Evolutionary conservation across 106 monocot genomes (phyloP), one percentile per base, ranked within the genome.

Genomic region (Gastrodia elata): DNA sequence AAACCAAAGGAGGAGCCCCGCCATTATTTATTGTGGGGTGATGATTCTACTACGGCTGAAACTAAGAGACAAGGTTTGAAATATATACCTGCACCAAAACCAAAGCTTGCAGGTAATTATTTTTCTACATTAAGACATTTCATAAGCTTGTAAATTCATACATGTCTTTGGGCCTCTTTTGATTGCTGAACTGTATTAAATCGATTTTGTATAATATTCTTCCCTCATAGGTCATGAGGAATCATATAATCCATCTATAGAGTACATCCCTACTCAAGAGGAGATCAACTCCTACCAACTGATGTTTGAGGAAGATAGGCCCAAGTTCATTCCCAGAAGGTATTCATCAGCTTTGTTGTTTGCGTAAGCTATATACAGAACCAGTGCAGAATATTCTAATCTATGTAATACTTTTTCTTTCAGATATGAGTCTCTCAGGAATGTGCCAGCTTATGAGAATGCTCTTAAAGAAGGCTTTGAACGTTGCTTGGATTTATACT

Each of bases 271-370:
- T 73, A 89, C 93, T 8, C 84, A 93, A 82, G 91, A 99, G 72
- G 98, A 99, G 71, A 87, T 93, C 26, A 87, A 93, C 79, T 83
- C 98, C 13, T 99, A 99, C 68, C 87, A 93, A 76, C 77, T 99
- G 41, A 91, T 93, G 90, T 86, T 78, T 78, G 93, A 99, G 79
- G 98, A 99, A 79, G 98, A 99, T 68, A 88, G 98, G 30, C 98
- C 93, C 52, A 93, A 99, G 55, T 99, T 91, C 79, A 99, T 99
- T 75, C 98, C 98, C 34, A 93, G 74, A 79, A 86, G 88, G 98
- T 91, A 69, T 58, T 72, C 14, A 6, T 22, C 22, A n/a, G 25
- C n/a, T 68, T 67, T 65, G 0, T 37, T 71, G 56, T 77, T 25
- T 69, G 3, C 6, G 26, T n/a, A 41, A 10, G 40, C 20, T 26